Evolutionary conservation across 495 filamentous ascomycete genomes (phyloP).

Genomic region (Tuber melanosporum): DNA sequence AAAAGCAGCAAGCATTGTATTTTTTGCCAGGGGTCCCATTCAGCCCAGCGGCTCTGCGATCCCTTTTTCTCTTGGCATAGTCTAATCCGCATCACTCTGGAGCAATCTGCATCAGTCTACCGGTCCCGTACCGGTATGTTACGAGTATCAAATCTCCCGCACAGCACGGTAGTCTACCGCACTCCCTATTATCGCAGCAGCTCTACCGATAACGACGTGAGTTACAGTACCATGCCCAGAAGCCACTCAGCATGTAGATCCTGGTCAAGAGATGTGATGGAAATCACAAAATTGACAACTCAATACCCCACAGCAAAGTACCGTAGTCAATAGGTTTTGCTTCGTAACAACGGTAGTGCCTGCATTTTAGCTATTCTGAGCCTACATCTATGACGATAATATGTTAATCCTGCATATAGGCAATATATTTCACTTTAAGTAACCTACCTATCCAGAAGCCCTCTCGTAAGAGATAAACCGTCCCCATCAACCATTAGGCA

Average conservation of each 20-base stretch:
- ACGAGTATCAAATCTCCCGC: background rate
- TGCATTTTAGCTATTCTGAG: too few species aligned
- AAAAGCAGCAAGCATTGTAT: background rate
- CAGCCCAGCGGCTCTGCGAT: conserved; percentile 26
- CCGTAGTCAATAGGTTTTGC: too few species aligned
- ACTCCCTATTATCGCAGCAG: background rate
- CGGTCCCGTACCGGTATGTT: background rate
- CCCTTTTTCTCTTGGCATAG: conserved; percentile 17
- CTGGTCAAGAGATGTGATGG: too few species aligned
- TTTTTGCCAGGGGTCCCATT: conserved; percentile 13
- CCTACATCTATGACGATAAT: too few species aligned
- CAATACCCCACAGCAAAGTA: too few species aligned
- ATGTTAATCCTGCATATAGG: too few species aligned
- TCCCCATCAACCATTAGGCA: too few species aligned
- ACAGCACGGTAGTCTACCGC: background rate
- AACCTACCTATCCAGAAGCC: background rate
- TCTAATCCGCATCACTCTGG: background rate
- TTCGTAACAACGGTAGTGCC: too few species aligned
- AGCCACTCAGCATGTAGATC: background rate
- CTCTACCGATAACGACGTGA: background rate
- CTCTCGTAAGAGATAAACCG: background rate
- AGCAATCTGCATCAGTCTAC: too few species aligned
- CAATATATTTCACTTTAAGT: too few species aligned
- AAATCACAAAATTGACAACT: too few species aligned
- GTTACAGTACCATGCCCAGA: too few species aligned